Percentiles rank a stretch among this genome's conserved stretches.
Conservation (phyloP, 2,329 filamentous ascomycete species). For the Fusarium nurragi region DNA sequence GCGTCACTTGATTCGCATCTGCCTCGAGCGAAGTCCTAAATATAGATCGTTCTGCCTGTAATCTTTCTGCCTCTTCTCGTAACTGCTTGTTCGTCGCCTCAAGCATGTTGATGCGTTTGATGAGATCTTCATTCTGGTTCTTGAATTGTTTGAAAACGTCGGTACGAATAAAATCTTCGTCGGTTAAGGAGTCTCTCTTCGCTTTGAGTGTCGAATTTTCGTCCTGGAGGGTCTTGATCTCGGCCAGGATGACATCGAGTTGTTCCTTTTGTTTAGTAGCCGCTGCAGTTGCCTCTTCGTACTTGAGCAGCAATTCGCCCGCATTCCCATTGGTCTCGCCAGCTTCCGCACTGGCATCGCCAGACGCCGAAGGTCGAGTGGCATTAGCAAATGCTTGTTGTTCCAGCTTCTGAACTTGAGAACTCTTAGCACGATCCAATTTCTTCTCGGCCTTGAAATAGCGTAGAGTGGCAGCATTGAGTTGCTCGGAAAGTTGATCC, state of each 20-base stretch:
- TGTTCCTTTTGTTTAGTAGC: slow-evolving; percentile 89
- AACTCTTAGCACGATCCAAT: slow-evolving; percentile 86
- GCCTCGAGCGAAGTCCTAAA: slow-evolving; percentile 84
- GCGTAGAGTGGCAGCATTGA: slow-evolving; percentile 87
- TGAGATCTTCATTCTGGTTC: slow-evolving; percentile 88
- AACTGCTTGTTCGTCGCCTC: slow-evolving; percentile 89
- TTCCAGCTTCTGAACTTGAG: slow-evolving; percentile 90
- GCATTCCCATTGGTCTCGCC: slow-evolving; percentile 64
- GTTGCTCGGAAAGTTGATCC: slow-evolving; percentile 82
- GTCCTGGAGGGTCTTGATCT: slow-evolving; percentile 78
- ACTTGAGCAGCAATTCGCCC: slow-evolving; percentile 76
- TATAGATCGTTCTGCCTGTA: slow-evolving; percentile 83
- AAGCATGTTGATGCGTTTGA: slow-evolving; percentile 89
- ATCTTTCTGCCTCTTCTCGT: slow-evolving; percentile 83
- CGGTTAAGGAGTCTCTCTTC: slow-evolving; percentile 76
- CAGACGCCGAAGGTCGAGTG: slow-evolving; percentile 56
- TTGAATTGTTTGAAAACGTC: slow-evolving; percentile 94
- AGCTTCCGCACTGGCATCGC: slow-evolving; percentile 59
- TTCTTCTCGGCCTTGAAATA: slow-evolving; percentile 97
- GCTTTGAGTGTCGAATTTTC: slow-evolving; percentile 79
- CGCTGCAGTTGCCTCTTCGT: slow-evolving; percentile 80
- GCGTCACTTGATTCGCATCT: slow-evolving; percentile 76
- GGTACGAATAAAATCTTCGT: slow-evolving; percentile 93
- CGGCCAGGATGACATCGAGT: slow-evolving; percentile 78
- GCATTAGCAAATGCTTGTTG: slow-evolving; percentile 83